phyloP scores from a whole-genome alignment of 2,329 filamentous ascomycete species.

The Aspergillus ruber region DNA sequence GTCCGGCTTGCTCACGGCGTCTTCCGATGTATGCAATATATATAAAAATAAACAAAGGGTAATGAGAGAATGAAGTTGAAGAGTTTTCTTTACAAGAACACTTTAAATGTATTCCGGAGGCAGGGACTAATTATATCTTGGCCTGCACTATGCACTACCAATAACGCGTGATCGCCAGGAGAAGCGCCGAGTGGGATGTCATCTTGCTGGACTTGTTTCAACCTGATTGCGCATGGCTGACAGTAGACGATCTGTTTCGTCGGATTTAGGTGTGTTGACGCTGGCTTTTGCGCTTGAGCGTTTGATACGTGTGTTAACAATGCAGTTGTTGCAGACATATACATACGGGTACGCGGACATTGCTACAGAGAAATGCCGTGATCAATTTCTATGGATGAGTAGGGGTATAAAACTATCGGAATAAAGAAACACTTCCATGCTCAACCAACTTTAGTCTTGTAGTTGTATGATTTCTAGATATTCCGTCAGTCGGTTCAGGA shows the following conservation, averaged over 20 bases:
- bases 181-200: background rate
- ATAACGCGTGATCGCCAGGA: background rate
- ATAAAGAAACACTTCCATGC: background rate
- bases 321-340: too few species aligned
- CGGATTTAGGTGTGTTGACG: background rate
- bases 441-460: slow-evolving; percentile 21
- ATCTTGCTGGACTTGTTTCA: too few species aligned
- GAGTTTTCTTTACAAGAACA: background rate
- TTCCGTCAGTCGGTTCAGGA: background rate
- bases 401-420: slow-evolving; percentile 3
- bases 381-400: background rate
- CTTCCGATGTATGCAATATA: too few species aligned
- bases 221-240: too few species aligned
- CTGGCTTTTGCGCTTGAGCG: too few species aligned
- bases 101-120: background rate
- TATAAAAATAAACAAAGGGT: background rate
- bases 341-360: too few species aligned
- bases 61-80: background rate
- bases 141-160: too few species aligned
- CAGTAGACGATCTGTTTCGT: background rate
- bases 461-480: slow-evolving; percentile 28
- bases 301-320: too few species aligned
- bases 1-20: too few species aligned
- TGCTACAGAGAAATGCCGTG: too few species aligned
- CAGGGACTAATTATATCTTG: too few species aligned